Base-by-base conservation (phyloP, 768 basidiomycete species). In the Dendrothele bispora region DNA sequence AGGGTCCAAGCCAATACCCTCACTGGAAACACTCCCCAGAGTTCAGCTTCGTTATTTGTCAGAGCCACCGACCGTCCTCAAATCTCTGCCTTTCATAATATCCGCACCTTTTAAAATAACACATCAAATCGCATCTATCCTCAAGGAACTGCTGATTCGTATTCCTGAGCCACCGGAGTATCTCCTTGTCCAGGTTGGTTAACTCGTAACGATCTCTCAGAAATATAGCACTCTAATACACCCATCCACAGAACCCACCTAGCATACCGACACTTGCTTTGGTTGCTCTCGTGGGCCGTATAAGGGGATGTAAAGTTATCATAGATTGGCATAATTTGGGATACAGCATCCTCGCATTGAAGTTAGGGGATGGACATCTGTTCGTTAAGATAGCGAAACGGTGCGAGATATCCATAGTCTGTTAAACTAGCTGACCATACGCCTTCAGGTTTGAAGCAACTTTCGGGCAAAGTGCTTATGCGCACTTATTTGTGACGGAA, bases 271-370 rank as follows among this genome's bases (percentile, higher is more conserved):
- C 95, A 0, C 79, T 99, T 15, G 84, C 86, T 2, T 70, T 98
- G 17, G 91, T 90, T 3, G 88, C 89, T 75, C 64, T 93, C 22
- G 83, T 86, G 1, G 79, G 79, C 18, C 61, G 70, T 17, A 57
- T 91, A 14, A 77, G 83, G 15, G 86, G 88, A 3, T 86, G 86
- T 55, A 91, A 89, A 57, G 73, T 99, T 55, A 89, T 99, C 50
- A 94, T 99, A 46, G 97, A 99, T 68, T 99, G 97, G 97, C 97
- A 99, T 63, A 99, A 99, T 64, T 79, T 95, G 21, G 97, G 97
- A 15, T 94, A 92, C 63, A 95, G 84, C 53, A 93, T 98, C 38
- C 79, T 99, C 39, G 88, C 87, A 1, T 66, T 99, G 54, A 86
- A 83, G 56, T 69, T 94, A n/a, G 89, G 92, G 0, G 49, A 71